Base-by-base conservation (phyloP, 2,329 filamentous ascomycete species). In the Arthrocladium fulminans region DNA sequence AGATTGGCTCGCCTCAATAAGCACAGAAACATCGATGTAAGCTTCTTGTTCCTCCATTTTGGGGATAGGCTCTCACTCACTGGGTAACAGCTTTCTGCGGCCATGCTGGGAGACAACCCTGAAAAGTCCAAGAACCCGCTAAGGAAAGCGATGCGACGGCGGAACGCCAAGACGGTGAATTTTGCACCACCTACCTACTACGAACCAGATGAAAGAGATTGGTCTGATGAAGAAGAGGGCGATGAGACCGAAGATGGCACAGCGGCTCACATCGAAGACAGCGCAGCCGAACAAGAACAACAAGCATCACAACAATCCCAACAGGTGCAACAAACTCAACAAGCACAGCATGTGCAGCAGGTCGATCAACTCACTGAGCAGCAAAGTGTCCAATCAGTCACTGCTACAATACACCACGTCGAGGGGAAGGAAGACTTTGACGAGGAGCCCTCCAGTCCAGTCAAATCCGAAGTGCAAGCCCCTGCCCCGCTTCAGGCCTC, bases 21-120 rank as follows among this genome's bases (percentile, higher is more conserved):
- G 69, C 92, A 98, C 68, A 81, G 92, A 62, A 98, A 98, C 63
- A 89, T 97, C 59, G 92, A 98, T 71, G 88, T 94, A 78, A 55
- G 86, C 63, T n/a, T 15, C 6, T 38, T 41, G 44, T 30, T 24
- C 22, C 43, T 34, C 47, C 23, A 47, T n/a, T 30, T 45, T 19
- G 7, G n/a, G 3, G 15, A 43, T 24, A 29, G 30, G 54, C 49
- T 63, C 63, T 56, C 12, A 37, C 13, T 25, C 2, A 29, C 43
- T 29, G 10, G n/a, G n/a, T n/a, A 23, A 19, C 56, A 82, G 79
- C 73, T 85, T 29, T 83, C 82, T 47, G 80, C 80, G 30, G 82
- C 80, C 1, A 85, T 84, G 81, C 73, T 86, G 43, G 79, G 80
- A 27, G 82, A 86, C 55, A 83, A 81, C 54, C 74, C 82, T 1